phyloP scores from a whole-genome alignment of 345 rosid genomes.

The Brassica carinata region DNA sequence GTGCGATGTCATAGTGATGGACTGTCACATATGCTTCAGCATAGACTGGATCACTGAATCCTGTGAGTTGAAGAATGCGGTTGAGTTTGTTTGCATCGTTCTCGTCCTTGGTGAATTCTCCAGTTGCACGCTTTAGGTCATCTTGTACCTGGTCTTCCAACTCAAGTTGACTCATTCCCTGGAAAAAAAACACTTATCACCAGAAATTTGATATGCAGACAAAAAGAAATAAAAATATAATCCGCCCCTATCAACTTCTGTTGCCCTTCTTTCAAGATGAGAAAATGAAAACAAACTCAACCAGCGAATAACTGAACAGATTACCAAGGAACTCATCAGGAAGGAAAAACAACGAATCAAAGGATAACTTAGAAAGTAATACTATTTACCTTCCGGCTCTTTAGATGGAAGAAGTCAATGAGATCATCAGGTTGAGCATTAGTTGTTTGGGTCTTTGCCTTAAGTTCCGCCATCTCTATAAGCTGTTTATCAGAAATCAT shows the following conservation, averaged over 20 bases:
- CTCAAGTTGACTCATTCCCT: slow-evolving; percentile 99
- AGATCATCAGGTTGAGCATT: slow-evolving; percentile 94
- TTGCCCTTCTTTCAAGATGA: no score
- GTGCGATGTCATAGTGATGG: slow-evolving; percentile 95
- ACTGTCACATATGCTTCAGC: slow-evolving; percentile 99
- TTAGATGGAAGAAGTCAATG: slow-evolving; percentile 90
- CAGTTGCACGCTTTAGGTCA: slow-evolving; percentile 97
- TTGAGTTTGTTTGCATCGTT: slow-evolving; percentile 95
- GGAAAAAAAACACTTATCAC: neutral
- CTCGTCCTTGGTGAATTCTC: slow-evolving; percentile 92
- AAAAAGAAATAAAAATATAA: no score
- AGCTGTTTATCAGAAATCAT: slow-evolving; percentile 92
- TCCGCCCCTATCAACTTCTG: no score
- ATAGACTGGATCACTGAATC: slow-evolving; percentile 98
- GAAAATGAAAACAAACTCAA: no score
- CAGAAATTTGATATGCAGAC: no score
- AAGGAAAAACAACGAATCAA: no score
- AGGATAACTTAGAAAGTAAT: no score
- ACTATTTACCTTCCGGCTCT: slow-evolving; percentile 75
- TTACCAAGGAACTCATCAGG: no score
- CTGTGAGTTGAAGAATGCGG: slow-evolving; percentile 97
- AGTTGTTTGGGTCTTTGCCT: slow-evolving; percentile 84
- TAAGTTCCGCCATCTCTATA: slow-evolving; percentile 74
- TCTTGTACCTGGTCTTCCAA: slow-evolving; percentile 99
- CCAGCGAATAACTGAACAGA: no score